Evolutionary conservation across 805 yeast species (phyloP), one percentile per base, ranked within the genome.

Genomic region (Wickerhamiella parazyma): DNA sequence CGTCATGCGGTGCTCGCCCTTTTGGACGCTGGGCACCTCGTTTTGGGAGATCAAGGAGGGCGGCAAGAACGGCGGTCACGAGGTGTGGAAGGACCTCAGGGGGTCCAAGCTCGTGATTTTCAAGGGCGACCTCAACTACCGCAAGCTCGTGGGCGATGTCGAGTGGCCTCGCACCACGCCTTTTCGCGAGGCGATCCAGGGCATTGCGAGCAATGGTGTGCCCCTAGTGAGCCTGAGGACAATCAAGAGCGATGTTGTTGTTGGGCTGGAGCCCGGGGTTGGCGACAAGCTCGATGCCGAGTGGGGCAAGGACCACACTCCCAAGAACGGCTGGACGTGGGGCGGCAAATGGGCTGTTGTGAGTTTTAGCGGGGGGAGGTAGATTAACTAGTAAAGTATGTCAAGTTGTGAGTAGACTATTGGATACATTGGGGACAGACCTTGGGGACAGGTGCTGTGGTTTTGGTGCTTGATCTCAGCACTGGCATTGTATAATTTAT

Each of bases 331-430:
- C 49, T 91, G 98, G 98, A 71, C 79, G 38, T 70, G 84, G 51
- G 73, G 83, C 48, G 98, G 98, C 46, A 81, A 84, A 60, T 91
- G 91, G 77, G 98, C 98, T 1, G 95, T 91, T 14, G 75, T 89
- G 34, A 73, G 80, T 41, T 81, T 25, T 26, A 28, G 31, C 31
- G n/a, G 16, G 6, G 31, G 31, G 12, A 28, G 16, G 12, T 28
- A 11, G 12, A n/a, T 28, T 28, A 11, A 21, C 8, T 21, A 21
- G 24, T 21, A n/a, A n/a, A n/a, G n/a, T n/a, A n/a, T n/a, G n/a
- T n/a, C n/a, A n/a, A n/a, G n/a, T n/a, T n/a, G n/a, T n/a, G n/a
- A n/a, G n/a, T n/a, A n/a, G n/a, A n/a, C n/a, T n/a, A n/a, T n/a
- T n/a, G n/a, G n/a, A n/a, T n/a, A n/a, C n/a, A n/a, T n/a, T n/a